Evolutionary conservation across 208 protist genomes (phyloP).

Genomic region (Crithidia sp.): DNA sequence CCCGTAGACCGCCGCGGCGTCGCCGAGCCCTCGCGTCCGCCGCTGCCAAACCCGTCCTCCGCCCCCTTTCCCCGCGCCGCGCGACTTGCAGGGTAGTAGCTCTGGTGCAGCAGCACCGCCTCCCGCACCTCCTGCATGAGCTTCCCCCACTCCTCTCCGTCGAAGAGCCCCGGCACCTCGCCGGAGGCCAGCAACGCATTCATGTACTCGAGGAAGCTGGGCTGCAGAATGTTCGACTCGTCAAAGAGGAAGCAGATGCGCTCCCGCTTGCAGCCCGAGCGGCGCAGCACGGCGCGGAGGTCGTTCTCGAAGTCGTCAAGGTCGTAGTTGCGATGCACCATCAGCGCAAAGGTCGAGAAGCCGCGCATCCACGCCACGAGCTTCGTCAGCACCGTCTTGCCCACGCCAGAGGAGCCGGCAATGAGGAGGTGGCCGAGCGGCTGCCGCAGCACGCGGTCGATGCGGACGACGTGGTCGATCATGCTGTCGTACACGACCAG

Average conservation of each 20-base stretch:
- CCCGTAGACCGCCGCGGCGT: constrained; percentile 1
- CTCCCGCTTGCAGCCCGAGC: constrained; percentile 96
- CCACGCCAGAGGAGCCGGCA: constrained; percentile 96
- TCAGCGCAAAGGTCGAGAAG: constrained; percentile 97
- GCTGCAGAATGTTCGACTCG: constrained; percentile 98
- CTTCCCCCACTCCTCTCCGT: constrained; percentile 96
- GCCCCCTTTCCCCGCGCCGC: not conserved
- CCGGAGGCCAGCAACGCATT: constrained; percentile 99
- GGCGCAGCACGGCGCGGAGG: constrained; percentile 95
- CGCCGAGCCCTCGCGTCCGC: constrained; percentile 3
- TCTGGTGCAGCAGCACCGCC: constrained; percentile 40
- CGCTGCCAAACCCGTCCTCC: not conserved
- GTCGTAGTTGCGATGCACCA: constrained; percentile 96
- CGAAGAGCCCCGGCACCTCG: constrained; percentile 98
- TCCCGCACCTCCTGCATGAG: constrained; percentile 94
- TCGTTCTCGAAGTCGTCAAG: constrained; percentile 98
- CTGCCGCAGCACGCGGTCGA: constrained; percentile 98
- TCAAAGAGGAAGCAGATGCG: constrained; percentile 99
- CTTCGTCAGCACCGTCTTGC: constrained; percentile 98
- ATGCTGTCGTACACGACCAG: constrained; percentile 99
- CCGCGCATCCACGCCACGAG: constrained; percentile 99
- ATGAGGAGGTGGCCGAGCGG: constrained; percentile 98
- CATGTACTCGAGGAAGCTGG: constrained; percentile 99
- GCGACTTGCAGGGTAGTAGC: constrained; percentile 27
- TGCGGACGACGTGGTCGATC: constrained; percentile 98